phyloP scores from a whole-genome alignment of 2,329 filamentous ascomycete genomes.

The Scytalidium lignicola region DNA sequence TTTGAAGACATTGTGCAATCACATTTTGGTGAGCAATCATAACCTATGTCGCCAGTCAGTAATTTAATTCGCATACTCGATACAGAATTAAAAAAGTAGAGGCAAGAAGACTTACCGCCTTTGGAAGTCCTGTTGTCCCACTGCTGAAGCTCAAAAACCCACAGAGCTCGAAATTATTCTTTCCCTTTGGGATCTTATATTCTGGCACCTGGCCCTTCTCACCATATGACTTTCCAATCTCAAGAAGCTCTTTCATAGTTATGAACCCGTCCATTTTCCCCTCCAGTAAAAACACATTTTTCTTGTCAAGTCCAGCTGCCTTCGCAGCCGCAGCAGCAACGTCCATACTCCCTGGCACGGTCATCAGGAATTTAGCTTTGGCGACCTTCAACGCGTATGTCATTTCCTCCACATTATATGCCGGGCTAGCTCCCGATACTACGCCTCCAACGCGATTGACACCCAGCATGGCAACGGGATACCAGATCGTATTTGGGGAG shows the following conservation, averaged over 20 bases:
- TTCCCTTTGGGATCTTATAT: conserved; percentile 45
- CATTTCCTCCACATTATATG: conserved; percentile 65
- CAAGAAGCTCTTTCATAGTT: conserved; percentile 35
- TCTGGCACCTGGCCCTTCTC: conserved; percentile 37
- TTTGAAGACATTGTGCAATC: conserved; percentile 56
- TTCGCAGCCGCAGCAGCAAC: conserved; percentile 52
- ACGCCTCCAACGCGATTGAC: conserved; percentile 47
- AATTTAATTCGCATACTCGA: not conserved
- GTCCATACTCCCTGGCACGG: conserved; percentile 47
- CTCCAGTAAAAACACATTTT: conserved; percentile 52
- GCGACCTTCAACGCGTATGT: conserved; percentile 56
- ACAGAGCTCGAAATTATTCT: conserved; percentile 52
- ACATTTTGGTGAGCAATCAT: conserved; percentile 50
- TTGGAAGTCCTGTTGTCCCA: conserved; percentile 45
- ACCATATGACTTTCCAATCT: conserved; percentile 30
- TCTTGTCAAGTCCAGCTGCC: conserved; percentile 46
- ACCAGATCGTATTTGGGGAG: conserved; percentile 62
- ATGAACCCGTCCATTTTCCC: conserved; percentile 45
- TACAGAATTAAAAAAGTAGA: not conserved
- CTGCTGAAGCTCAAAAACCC: conserved; percentile 45
- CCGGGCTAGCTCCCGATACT: conserved; percentile 58
- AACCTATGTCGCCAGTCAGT: conserved; percentile 27
- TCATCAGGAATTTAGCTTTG: conserved; percentile 53
- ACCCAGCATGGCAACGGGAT: conserved; percentile 57
- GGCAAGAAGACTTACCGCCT: conserved; percentile 30